These are phyloP conservation scores for Bruguiera parviflora DNA, from an alignment of 345 rosid genomes.

Conservation along the genomic window DNA sequence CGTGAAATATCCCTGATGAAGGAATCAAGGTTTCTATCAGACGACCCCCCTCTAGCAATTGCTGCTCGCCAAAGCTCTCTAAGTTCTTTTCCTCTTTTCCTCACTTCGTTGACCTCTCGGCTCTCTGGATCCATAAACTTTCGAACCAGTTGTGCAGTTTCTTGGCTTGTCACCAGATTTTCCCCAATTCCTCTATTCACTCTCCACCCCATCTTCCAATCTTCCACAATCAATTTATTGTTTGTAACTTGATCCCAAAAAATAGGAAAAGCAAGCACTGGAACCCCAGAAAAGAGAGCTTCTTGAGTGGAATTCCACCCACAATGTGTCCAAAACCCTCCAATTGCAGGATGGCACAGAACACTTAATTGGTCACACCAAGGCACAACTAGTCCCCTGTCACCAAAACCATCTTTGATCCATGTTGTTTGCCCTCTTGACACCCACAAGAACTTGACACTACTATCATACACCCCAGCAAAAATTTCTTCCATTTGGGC, in stretches of 20 bases:
- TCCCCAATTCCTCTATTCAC: constrained; percentile 3
- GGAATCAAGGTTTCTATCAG: constrained; percentile 16
- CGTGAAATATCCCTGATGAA: constrained; percentile 16
- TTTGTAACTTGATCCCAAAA: constrained; percentile 25
- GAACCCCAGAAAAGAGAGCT: constrained; percentile 26
- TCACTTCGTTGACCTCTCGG: constrained; percentile 11
- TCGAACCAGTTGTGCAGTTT: constrained; percentile 16
- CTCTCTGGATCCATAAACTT: constrained; percentile 20
- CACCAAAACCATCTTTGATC: not conserved
- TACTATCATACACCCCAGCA: constrained; percentile 14
- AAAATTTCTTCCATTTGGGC: constrained; percentile 21
- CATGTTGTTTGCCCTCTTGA: constrained; percentile 7
- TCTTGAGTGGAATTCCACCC: constrained; percentile 31
- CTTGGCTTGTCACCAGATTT: constrained; percentile 11
- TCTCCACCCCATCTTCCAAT: constrained; percentile 29
- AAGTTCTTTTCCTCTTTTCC: constrained; percentile 15
- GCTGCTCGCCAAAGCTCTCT: constrained; percentile 12
- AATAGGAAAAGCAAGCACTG: constrained; percentile 27
- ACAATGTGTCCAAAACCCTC: constrained; percentile 32
- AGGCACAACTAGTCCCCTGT: constrained; percentile 19
- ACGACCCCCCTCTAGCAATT: constrained; percentile 22
- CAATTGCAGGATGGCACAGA: constrained; percentile 24
- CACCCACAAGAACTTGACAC: constrained; percentile 22
- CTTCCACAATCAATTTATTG: constrained; percentile 19
- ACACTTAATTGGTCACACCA: constrained; percentile 33